A percentile compares a stretch with the other conserved stretches of the same genome.
Evolutionary conservation across 352 stramenopile genomes (phyloP).

Genomic region (Phytophthora melonis): DNA sequence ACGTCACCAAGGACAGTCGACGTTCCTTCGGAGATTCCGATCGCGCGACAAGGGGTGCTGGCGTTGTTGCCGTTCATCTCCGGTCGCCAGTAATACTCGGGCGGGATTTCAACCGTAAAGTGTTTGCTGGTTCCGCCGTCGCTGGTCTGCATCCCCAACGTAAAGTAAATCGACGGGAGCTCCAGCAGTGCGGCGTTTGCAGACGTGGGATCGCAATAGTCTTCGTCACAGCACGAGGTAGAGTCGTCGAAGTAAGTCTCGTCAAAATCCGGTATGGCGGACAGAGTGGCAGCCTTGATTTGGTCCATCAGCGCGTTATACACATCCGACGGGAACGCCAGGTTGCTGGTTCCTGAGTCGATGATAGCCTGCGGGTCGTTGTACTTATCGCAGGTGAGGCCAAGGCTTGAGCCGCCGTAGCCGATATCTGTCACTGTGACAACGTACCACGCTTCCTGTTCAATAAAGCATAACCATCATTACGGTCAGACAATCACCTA

Average conservation of each 20-base stretch:
- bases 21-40: conserved; percentile 80
- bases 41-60: conserved; percentile 66
- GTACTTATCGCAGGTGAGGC: conserved; percentile 69
- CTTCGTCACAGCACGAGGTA: conserved; percentile 70
- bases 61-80: conserved; percentile 76
- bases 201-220: conserved; percentile 77
- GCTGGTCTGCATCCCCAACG: conserved; percentile 63
- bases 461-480: conserved; percentile 5
- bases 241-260: conserved; percentile 76
- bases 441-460: conserved; percentile 84
- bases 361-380: conserved; percentile 85
- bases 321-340: conserved; percentile 76
- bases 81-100: conserved; percentile 85
- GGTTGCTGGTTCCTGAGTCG: conserved; percentile 86
- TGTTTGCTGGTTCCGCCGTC: conserved; percentile 69
- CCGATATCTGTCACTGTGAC: conserved; percentile 81
- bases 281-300: conserved; percentile 69
- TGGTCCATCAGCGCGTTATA: conserved; percentile 81
- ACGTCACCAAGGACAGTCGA: conserved; percentile 81
- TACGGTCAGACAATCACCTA: background rate
- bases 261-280: conserved; percentile 68
- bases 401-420: conserved; percentile 67
- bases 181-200: conserved; percentile 58
- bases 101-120: conserved; percentile 83
- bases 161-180: conserved; percentile 83